Base-by-base conservation (phyloP, 768 basidiomycete genomes). In the Amylocystis lapponica region DNA sequence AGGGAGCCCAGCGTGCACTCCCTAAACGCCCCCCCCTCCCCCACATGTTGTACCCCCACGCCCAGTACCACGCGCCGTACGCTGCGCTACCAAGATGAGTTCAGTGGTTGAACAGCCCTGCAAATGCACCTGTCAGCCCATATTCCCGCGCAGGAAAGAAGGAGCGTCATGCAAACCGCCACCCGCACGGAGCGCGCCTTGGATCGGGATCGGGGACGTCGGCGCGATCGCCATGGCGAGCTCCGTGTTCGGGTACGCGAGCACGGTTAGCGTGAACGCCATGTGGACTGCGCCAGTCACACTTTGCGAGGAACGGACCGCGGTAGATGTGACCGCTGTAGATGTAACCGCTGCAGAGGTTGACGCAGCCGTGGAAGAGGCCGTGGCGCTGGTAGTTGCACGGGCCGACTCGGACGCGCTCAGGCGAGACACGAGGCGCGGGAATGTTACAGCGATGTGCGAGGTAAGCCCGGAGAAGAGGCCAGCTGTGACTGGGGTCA, bases 51-150 rank as follows among this genome's bases (percentile, higher is more conserved):
- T 79, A 71, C 2, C 91, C 92, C 48, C 79, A 81, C 25, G 58
- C 59, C 53, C 80, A 90, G 62, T 93, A 94, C 5, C 76, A 56
- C 17, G 65, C 73, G 5, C 92, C 92, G 59, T 93, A 93, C 0
- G 76, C 70, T 5, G 91, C 91, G 21, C 93, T 92, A 31, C 88
- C 89, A 27, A 95, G 69, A 70, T 95, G 93, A 5, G 90, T 92
- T 64, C n/a, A n/a, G n/a, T n/a, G n/a, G n/a, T n/a, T n/a, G n/a
- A n/a, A n/a, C n/a, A n/a, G n/a, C n/a, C n/a, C n/a, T n/a, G n/a
- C n/a, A n/a, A n/a, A n/a, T n/a, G n/a, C n/a, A n/a, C n/a, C n/a
- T n/a, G n/a, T n/a, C n/a, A n/a, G n/a, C n/a, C n/a, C n/a, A n/a
- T n/a, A n/a, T n/a, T n/a, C n/a, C n/a, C n/a, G n/a, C n/a, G n/a